Conservation (phyloP, 306 rosid genomes). For the Dryas drummondii region DNA sequence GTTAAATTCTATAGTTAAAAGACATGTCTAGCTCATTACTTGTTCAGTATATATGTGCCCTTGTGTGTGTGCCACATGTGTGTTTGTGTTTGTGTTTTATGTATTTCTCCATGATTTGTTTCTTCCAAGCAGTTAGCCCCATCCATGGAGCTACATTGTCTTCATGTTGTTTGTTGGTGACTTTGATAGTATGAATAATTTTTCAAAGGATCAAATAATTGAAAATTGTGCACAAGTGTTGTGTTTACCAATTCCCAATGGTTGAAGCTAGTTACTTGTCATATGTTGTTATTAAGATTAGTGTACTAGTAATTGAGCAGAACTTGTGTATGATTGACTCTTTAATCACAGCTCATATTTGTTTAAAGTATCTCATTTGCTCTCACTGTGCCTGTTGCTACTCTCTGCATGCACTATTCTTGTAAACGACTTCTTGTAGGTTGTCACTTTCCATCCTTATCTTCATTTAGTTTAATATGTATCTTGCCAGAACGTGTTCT, state of each 20-base stretch:
- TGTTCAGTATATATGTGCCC: not conserved
- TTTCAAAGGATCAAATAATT: not conserved
- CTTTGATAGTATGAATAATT: not conserved
- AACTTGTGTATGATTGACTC: not conserved
- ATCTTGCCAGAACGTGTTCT: not conserved
- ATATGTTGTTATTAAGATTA: conserved; percentile 2
- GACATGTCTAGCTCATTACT: not conserved
- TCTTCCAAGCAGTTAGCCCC: not conserved
- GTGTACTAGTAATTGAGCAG: not conserved
- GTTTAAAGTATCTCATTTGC: not conserved
- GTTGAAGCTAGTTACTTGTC: not conserved
- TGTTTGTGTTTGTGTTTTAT: not conserved
- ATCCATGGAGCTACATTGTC: not conserved
- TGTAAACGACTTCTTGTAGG: not conserved
- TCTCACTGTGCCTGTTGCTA: not conserved
- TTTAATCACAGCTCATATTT: not conserved
- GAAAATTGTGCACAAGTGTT: not conserved
- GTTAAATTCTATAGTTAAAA: not conserved
- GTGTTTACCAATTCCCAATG: not conserved
- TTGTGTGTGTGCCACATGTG: not conserved
- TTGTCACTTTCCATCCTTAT: not conserved
- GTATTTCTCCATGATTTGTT: not conserved
- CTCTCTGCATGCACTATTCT: not conserved
- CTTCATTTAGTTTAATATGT: not conserved
- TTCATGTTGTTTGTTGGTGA: not conserved